phyloP scores from a whole-genome alignment of 805 yeast species.

The Monosporozyma servazzii region DNA sequence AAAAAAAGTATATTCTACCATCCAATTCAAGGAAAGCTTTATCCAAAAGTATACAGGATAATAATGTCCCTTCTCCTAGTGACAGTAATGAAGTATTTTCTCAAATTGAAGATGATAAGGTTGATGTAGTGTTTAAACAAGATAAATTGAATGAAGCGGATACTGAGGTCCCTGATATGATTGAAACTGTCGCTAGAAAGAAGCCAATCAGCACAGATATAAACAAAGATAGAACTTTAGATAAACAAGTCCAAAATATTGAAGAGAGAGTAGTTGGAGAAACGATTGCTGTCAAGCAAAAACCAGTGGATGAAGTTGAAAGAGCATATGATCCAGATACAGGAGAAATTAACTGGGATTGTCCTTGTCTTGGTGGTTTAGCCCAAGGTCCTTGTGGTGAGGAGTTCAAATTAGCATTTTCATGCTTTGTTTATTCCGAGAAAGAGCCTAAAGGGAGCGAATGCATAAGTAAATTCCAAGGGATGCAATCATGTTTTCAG shows the following conservation, averaged over 20 bases:
- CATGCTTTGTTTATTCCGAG: conserved; percentile 89
- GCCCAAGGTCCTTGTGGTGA: conserved; percentile 98
- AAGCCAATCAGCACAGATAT: neutral
- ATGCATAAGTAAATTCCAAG: conserved; percentile 81
- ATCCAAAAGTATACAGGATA: too few relatives aligned
- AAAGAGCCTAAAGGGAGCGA: conserved; percentile 95
- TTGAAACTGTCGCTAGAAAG: neutral
- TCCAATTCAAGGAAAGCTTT: neutral
- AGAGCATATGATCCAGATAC: conserved; percentile 93
- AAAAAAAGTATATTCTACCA: neutral
- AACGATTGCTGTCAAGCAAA: conserved; percentile 21
- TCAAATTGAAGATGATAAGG: neutral
- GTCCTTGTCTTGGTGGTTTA: conserved; percentile 99
- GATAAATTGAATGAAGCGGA: neutral
- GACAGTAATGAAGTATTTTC: neutral
- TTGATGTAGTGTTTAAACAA: neutral
- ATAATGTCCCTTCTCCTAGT: neutral
- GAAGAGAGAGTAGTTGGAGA: conserved; percentile 1
- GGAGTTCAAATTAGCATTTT: conserved; percentile 87
- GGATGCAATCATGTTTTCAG: conserved; percentile 92
- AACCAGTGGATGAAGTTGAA: conserved; percentile 29
- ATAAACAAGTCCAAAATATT: neutral
- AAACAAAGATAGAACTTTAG: neutral
- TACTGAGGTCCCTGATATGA: neutral
- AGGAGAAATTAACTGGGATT: conserved; percentile 99